Conservation (phyloP, 108 stramenopile species). For the Nitzschia putrida region DNA sequence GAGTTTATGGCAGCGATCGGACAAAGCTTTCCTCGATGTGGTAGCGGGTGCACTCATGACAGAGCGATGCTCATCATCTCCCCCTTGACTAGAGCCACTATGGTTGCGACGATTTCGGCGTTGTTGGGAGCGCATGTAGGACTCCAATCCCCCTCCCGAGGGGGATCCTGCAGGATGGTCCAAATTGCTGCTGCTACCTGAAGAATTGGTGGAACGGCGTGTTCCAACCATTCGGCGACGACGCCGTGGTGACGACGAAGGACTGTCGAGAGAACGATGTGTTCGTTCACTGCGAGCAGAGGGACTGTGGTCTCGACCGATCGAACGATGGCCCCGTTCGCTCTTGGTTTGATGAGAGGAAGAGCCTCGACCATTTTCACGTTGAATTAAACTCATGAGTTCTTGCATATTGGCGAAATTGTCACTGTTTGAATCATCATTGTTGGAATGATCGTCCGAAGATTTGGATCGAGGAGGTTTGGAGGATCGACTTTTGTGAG, state of each 20-base stretch:
- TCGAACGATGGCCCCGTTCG: too few relatives aligned
- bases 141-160: neutral
- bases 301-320: too few relatives aligned
- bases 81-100: neutral
- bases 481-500: constrained; percentile 3
- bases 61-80: constrained; percentile 18
- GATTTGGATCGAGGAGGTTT: constrained; percentile 2
- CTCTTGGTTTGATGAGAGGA: too few relatives aligned
- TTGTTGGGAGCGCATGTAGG: neutral
- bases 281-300: too few relatives aligned
- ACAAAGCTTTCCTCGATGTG: neutral
- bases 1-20: constrained; percentile 13
- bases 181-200: neutral
- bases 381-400: constrained; percentile 10
- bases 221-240: too few relatives aligned
- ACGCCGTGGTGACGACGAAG: too few relatives aligned
- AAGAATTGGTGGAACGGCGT: too few relatives aligned
- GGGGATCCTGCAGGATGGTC: too few relatives aligned
- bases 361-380: constrained; percentile 1
- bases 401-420: neutral
- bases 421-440: neutral
- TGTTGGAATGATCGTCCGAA: neutral
- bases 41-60: constrained; percentile 20
- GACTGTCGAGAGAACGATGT: too few relatives aligned
- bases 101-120: neutral